Evolutionary conservation across 2,329 filamentous ascomycete species (phyloP).

Genomic region (Trichoderma koningii): DNA sequence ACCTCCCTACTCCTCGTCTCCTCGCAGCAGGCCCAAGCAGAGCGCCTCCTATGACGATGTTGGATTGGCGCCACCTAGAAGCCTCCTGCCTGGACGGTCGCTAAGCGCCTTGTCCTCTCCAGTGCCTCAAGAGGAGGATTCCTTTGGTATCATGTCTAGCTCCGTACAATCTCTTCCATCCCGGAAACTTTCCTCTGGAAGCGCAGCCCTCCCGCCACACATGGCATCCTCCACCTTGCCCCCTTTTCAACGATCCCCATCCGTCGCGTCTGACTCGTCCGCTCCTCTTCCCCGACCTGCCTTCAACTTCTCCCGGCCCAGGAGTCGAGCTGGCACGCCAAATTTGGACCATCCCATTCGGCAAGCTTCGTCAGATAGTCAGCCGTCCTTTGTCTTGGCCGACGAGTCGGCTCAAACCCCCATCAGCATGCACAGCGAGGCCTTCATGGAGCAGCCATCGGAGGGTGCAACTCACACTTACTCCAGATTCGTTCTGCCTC

Average conservation of each 20-base stretch:
- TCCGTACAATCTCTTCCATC: slow-evolving; percentile 65
- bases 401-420: slow-evolving; percentile 70
- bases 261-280: slow-evolving; percentile 79
- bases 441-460: slow-evolving; percentile 58
- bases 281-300: slow-evolving; percentile 66
- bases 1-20: slow-evolving; percentile 46
- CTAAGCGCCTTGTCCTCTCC: slow-evolving; percentile 61
- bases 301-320: slow-evolving; percentile 91
- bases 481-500: slow-evolving; percentile 78
- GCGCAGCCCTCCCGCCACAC: slow-evolving; percentile 49
- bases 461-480: slow-evolving; percentile 77
- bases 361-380: slow-evolving; percentile 68
- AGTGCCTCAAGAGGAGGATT: slow-evolving; percentile 72
- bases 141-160: slow-evolving; percentile 53
- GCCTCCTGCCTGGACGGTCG: slow-evolving; percentile 54
- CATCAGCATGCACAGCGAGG: slow-evolving; percentile 71
- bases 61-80: slow-evolving; percentile 54
- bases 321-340: slow-evolving; percentile 72
- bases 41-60: slow-evolving; percentile 55
- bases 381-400: slow-evolving; percentile 62
- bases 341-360: slow-evolving; percentile 59
- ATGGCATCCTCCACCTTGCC: slow-evolving; percentile 60
- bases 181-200: slow-evolving; percentile 79
- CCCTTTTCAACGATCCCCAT: slow-evolving; percentile 75
- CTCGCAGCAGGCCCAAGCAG: slow-evolving; percentile 44